These are phyloP conservation scores for Nitzschia sp. DNA, from an alignment of 108 stramenopile genomes.

Conservation along the genomic window DNA sequence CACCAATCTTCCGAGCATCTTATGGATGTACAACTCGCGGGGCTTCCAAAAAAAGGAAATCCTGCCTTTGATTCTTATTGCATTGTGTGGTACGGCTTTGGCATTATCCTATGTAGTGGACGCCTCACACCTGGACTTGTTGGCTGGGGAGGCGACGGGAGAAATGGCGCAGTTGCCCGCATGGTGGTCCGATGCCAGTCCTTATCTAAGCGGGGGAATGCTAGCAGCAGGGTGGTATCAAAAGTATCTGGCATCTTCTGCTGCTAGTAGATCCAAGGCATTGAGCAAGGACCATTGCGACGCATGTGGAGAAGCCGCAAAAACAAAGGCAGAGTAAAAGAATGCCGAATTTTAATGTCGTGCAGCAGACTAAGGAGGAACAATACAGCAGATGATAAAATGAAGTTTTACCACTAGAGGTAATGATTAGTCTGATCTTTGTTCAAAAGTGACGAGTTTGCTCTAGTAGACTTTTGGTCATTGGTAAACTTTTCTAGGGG, in stretches of 20 bases:
- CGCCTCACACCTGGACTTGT: slow-evolving; percentile 12
- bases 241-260: neutral
- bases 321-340: too few relatives aligned
- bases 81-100: slow-evolving; percentile 21
- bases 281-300: too few relatives aligned
- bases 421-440: too few relatives aligned
- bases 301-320: too few relatives aligned
- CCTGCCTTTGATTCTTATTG: neutral
- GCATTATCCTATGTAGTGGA: slow-evolving; percentile 31
- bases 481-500: too few relatives aligned
- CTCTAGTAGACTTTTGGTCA: too few relatives aligned
- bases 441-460: too few relatives aligned
- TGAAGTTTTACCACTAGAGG: too few relatives aligned
- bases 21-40: slow-evolving; percentile 2
- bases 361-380: too few relatives aligned
- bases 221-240: neutral
- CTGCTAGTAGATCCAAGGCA: neutral
- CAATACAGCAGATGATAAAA: too few relatives aligned
- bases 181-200: neutral
- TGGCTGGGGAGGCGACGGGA: slow-evolving; percentile 5
- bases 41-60: neutral
- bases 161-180: neutral
- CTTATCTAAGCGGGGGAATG: neutral
- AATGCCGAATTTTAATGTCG: too few relatives aligned
- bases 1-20: slow-evolving; percentile 33